Base-by-base conservation (phyloP, 2,329 filamentous ascomycete species). In the Apiospora sp. region DNA sequence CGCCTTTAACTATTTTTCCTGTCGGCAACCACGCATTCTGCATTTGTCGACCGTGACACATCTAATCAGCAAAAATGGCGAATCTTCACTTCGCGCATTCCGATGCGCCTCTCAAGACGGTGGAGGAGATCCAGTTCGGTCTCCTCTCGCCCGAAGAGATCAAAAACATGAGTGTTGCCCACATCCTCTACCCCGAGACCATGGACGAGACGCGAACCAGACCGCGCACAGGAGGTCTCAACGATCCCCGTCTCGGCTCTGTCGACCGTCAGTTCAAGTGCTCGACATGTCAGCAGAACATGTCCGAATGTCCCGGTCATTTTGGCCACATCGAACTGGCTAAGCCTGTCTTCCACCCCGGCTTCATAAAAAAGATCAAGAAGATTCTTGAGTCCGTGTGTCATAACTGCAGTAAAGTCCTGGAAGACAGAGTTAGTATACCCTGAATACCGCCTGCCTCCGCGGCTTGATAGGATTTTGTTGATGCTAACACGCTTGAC, bases 51-150 rank as follows among this genome's bases (percentile, higher is more conserved):
- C 70, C 72, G 68, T 69, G 37, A 41, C 49, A 68, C 71, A 69
- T 71, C 69, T 74, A 73, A 77, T 81, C 77, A 81, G 82, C 82
- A 85, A 94, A 80, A 81, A 98, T 99, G 96, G 90, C 96, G 87
- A 97, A 97, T 86, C 92, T 96, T 78, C 92, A 92, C 83, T 98
- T 98, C 82, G 89, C 93, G 81, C 94, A 95, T 85, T 98, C 94
- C 83, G 95, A 93, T 90, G 95, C 94, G 90, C 95, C 95, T 84
- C 90, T 98, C 90, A 96, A 96, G 88, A 97, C 93, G 77, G 95
- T 99, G 80, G 93, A 98, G 89, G 97, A 99, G 89, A 98, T 99
- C 80, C 97, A 99, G 88, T 99, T 99, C 82, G 96, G 96, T 81
- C 90, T 99, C 82, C 91, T 99, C 84, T 97, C 96, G 48, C 96